phyloP scores from a whole-genome alignment of 352 stramenopile species.

The Phytophthora kernoviae region DNA sequence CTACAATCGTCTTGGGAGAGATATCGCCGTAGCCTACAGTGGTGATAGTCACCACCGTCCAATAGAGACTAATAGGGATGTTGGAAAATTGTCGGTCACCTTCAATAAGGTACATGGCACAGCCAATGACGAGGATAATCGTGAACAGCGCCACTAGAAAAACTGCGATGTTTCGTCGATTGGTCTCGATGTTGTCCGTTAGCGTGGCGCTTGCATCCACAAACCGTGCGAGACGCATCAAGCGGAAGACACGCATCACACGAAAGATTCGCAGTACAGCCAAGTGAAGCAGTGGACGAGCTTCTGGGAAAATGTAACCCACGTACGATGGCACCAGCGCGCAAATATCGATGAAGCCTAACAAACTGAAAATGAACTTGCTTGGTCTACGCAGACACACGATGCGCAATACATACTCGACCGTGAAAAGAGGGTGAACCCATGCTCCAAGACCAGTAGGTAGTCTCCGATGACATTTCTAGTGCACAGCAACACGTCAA shows the following conservation, averaged over 20 bases:
- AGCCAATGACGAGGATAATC: constrained; percentile 81
- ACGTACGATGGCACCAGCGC: constrained; percentile 84
- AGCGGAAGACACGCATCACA: constrained; percentile 80
- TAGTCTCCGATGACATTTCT: constrained; percentile 70
- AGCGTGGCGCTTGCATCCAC: constrained; percentile 72
- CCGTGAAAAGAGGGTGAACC: constrained; percentile 83
- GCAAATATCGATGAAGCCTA: constrained; percentile 79
- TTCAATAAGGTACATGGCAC: constrained; percentile 86
- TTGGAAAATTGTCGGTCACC: constrained; percentile 78
- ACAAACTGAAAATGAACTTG: constrained; percentile 70
- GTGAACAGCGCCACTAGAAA: constrained; percentile 80
- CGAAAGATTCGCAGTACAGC: constrained; percentile 81
- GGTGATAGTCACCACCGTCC: constrained; percentile 86
- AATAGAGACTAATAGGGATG: constrained; percentile 85
- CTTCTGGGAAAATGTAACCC: constrained; percentile 62
- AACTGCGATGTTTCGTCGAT: constrained; percentile 77
- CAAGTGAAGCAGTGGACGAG: constrained; percentile 70
- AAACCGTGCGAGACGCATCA: constrained; percentile 75
- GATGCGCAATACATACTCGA: constrained; percentile 77
- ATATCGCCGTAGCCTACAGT: constrained; percentile 87
- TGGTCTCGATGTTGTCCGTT: constrained; percentile 80
- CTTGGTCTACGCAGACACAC: constrained; percentile 61
- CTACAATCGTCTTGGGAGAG: constrained; percentile 72
- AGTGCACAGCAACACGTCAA: background rate
- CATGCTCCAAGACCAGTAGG: constrained; percentile 69